These are phyloP conservation scores for Sarcocystis neurona DNA, from an alignment of 169 alveolate genomes.

Conservation along the genomic window DNA sequence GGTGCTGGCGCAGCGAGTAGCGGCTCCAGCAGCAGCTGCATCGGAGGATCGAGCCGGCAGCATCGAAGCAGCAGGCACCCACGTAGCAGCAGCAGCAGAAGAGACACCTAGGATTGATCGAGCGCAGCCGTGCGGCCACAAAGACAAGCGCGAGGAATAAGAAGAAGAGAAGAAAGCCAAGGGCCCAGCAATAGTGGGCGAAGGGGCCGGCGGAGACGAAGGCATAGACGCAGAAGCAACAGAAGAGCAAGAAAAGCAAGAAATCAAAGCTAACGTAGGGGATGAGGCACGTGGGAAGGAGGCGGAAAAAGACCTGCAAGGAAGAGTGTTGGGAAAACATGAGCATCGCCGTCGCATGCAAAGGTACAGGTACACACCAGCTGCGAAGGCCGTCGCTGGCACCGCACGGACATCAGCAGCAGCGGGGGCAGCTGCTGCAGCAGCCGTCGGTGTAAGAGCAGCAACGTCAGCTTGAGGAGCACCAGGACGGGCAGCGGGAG, in stretches of 20 bases:
- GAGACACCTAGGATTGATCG: neutral
- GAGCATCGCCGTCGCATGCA: no score
- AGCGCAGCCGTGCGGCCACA: neutral
- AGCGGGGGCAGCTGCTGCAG: no score
- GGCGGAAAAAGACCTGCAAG: neutral
- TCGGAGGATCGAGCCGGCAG: neutral
- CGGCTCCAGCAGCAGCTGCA: constrained; percentile 10
- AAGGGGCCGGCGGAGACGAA: neutral
- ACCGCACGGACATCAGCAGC: no score
- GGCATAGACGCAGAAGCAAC: neutral
- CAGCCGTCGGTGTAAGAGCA: neutral
- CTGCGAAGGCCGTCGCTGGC: no score
- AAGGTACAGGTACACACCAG: no score
- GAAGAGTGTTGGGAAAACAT: no score
- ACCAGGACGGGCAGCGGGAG: neutral
- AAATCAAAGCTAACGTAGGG: neutral
- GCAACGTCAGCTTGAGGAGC: neutral
- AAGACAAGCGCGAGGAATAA: neutral
- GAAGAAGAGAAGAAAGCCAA: neutral
- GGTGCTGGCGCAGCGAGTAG: neutral
- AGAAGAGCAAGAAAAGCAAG: neutral
- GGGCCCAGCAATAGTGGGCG: neutral
- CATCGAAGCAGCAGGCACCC: no score
- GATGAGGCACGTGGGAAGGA: neutral
- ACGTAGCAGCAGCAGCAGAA: constrained; percentile 18